A percentile compares a stretch with the other conserved stretches of the same genome.
Evolutionary conservation across 768 basidiomycete genomes (phyloP).

Genomic region (Ramaria rubella): DNA sequence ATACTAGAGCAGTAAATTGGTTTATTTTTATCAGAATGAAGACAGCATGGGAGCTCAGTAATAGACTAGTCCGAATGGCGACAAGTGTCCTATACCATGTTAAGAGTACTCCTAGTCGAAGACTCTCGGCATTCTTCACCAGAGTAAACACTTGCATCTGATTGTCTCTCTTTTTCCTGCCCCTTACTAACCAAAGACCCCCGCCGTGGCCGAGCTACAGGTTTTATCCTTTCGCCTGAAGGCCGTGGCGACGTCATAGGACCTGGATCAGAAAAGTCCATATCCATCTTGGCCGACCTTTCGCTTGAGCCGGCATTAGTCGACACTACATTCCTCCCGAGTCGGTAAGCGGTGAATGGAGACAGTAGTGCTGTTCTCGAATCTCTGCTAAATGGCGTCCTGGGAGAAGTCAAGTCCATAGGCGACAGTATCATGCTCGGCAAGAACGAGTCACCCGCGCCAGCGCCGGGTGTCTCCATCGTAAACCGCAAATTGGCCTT

Average conservation of each 20-base stretch:
- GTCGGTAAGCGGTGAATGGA: neutral
- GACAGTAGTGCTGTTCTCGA: neutral
- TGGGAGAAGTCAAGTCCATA: neutral
- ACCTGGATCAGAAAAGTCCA: slow-evolving; percentile 2
- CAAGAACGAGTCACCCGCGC: neutral
- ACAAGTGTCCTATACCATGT: no score
- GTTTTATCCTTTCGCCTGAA: neutral
- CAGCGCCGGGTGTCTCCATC: neutral
- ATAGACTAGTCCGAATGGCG: no score
- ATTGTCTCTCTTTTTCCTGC: neutral
- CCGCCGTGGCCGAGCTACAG: neutral
- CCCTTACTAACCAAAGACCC: neutral
- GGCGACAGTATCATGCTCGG: slow-evolving; percentile 1
- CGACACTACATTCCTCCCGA: neutral
- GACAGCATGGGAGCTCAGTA: no score
- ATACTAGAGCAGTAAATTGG: no score
- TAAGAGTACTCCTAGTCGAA: no score
- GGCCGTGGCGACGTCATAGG: neutral
- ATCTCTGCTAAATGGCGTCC: neutral
- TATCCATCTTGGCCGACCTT: neutral
- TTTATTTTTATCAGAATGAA: no score
- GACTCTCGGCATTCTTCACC: neutral
- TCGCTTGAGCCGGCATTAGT: neutral
- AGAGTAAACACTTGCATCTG: neutral
- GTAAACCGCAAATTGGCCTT: slow-evolving; percentile 4